Base-by-base conservation (phyloP, 805 yeast genomes). In the Kuraishia borneana region DNA sequence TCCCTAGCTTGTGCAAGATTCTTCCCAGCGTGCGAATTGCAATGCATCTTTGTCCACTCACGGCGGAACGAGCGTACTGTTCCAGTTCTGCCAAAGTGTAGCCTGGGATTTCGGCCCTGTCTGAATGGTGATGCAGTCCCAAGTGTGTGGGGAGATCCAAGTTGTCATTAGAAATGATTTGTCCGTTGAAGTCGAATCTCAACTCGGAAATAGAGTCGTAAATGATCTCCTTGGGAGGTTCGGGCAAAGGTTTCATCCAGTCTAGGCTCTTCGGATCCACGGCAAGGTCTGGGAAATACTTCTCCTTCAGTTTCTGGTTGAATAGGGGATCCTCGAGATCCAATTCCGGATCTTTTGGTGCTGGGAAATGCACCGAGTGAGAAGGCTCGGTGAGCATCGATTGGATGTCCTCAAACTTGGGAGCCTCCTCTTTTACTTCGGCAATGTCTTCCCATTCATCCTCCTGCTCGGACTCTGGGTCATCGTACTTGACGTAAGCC, bases 101-200 rank as follows among this genome's bases (percentile, higher is more conserved):
- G 0, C 99, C 99, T 0, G 97, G 95, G 34, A 88, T 63, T 30
- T 77, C 76, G 0, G 97, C 96, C 32, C 80, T 76, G 8, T 80
- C 84, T 0, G 96, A 70, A 54, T 92, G 99, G 52, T 92, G 97
- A 48, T 85, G 96, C 18, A 92, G 66, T 0, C 95, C 98, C 26
- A 69, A 50, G 26, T 65, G 60, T 0, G 78, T 65, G 2, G 81
- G 74, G 5, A 72, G 54, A 18, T 55, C 54, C 1, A 57, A 38
- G 12, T 58, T 53, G 21, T 74, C 61, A 8, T 39, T 23, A 33
- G 73, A 64, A 3, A 92, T 63, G 39, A 92, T 53, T 44, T 83
- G 65, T 8, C 96, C 98, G 33, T 74, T 64, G 55, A 92, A 87
- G 48, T 89, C 96, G 50, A 92, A 92, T 41, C 99, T 61, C 50